Percentiles rank a stretch among this genome's conserved stretches.
Evolutionary conservation across 768 basidiomycete species (phyloP).

Genomic region (Botryobasidium botryosum): DNA sequence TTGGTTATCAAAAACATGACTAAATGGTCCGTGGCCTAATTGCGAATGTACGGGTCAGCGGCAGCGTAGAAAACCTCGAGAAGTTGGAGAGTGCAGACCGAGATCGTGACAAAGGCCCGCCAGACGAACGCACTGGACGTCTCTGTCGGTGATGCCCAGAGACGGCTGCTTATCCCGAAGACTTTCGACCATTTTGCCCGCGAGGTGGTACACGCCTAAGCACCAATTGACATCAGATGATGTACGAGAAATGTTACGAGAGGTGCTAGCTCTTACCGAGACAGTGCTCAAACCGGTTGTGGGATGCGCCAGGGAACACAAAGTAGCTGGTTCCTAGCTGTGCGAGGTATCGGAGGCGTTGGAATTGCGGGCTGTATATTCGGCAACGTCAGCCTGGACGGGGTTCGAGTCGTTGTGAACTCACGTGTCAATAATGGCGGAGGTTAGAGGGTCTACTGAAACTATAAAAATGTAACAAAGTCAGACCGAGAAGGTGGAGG

Average conservation of each 20-base stretch:
- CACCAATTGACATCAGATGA: background rate
- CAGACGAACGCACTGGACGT: constrained; percentile 59
- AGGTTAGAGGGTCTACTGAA: background rate
- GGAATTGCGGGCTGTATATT: constrained; percentile 44
- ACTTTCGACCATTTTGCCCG: constrained; percentile 42
- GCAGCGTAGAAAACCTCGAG: background rate
- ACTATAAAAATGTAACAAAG: background rate
- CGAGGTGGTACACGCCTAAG: constrained; percentile 58
- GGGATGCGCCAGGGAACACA: constrained; percentile 36
- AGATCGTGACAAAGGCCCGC: constrained; percentile 76
- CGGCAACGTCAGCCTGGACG: background rate
- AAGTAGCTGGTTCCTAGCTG: constrained; percentile 39
- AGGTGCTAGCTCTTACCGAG: constrained; percentile 46
- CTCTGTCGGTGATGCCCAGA: constrained; percentile 49
- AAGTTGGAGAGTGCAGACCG: background rate
- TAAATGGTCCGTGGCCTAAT: constrained; percentile 65
- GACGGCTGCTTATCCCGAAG: constrained; percentile 40
- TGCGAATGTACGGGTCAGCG: background rate
- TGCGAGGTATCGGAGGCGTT: constrained; percentile 58
- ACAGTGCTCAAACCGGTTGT: constrained; percentile 72
- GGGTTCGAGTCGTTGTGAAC: constrained; percentile 1
- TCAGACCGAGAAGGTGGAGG: background rate
- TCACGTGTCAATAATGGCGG: constrained; percentile 10
- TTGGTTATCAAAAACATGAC: constrained; percentile 61
- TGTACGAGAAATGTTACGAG: background rate